These are phyloP conservation scores for Hymenoscyphus occultus DNA, from an alignment of 2,329 filamentous ascomycete species.

Conservation along the genomic window DNA sequence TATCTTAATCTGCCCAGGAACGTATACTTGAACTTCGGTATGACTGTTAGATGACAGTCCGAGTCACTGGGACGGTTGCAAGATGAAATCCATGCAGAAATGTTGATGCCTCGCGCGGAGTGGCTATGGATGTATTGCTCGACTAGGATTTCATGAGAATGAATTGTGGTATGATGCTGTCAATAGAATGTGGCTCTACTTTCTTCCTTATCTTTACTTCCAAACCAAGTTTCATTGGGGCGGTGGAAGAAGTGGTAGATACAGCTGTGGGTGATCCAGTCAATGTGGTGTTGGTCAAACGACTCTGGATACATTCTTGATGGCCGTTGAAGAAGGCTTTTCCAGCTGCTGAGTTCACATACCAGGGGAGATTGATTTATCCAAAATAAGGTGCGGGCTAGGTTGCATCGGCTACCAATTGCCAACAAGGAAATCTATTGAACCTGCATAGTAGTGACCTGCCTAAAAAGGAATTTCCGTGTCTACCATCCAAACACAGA, in stretches of 20 bases:
- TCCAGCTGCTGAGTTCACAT: background rate
- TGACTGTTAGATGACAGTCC: slow-evolving; percentile 6
- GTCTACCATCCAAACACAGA: background rate
- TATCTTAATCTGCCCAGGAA: too few species aligned
- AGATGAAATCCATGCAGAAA: slow-evolving; percentile 11
- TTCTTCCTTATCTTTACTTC: slow-evolving; percentile 18
- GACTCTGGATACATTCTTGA: slow-evolving; percentile 13
- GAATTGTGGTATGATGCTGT: slow-evolving; percentile 12
- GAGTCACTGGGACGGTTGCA: slow-evolving; percentile 15
- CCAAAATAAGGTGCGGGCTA: background rate
- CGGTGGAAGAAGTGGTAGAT: slow-evolving; percentile 11
- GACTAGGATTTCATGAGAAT: slow-evolving; percentile 5
- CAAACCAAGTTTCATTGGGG: slow-evolving; percentile 7
- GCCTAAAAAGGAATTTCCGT: background rate
- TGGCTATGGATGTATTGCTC: slow-evolving; percentile 7
- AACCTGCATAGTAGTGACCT: background rate
- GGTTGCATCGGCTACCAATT: background rate
- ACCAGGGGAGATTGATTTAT: too few species aligned
- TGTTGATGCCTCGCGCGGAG: slow-evolving; percentile 10
- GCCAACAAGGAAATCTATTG: background rate
- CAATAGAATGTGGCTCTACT: slow-evolving; percentile 12
- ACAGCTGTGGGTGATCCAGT: slow-evolving; percentile 7
- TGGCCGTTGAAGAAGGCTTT: background rate
- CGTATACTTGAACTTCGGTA: slow-evolving; percentile 1
- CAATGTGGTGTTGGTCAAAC: slow-evolving; percentile 15